phyloP scores from a whole-genome alignment of 768 basidiomycete genomes.

The Xerocomellus dryophilus region DNA sequence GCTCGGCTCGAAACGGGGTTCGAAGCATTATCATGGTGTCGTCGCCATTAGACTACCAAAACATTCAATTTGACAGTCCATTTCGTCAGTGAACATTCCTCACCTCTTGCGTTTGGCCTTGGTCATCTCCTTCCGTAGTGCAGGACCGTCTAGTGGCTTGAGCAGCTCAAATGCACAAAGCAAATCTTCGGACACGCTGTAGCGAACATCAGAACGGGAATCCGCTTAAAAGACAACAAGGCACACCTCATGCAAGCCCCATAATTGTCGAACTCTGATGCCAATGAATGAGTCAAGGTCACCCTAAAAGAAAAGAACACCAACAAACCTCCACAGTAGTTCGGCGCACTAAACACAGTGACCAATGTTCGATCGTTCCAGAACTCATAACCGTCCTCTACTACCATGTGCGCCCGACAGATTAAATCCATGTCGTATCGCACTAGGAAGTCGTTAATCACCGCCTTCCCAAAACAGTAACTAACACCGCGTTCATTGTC shows the following conservation, averaged over 20 bases:
- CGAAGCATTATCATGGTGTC: constrained; percentile 23
- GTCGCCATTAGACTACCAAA: constrained; percentile 34
- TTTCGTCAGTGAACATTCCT: neutral
- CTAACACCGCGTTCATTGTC: constrained; percentile 99
- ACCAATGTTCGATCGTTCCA: constrained; percentile 99
- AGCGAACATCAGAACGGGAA: constrained; percentile 11
- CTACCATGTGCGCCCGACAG: constrained; percentile 99
- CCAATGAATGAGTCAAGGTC: constrained; percentile 15
- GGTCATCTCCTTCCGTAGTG: constrained; percentile 96
- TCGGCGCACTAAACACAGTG: constrained; percentile 97
- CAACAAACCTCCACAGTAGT: constrained; percentile 87
- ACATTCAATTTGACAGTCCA: neutral
- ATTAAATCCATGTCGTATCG: constrained; percentile 99
- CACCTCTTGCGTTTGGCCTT: constrained; percentile 98
- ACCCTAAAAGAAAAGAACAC: constrained; percentile 1
- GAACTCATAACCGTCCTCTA: constrained; percentile 98
- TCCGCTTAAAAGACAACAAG: neutral
- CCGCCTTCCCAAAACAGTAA: constrained; percentile 97
- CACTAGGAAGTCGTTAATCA: constrained; percentile 94
- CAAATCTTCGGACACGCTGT: constrained; percentile 92
- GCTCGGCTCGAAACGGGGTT: constrained; percentile 2
- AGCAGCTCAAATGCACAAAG: constrained; percentile 96
- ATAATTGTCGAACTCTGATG: constrained; percentile 88
- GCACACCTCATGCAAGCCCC: constrained; percentile 90
- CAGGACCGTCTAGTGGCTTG: constrained; percentile 92